These are phyloP conservation scores for Pisolithus orientalis DNA, from an alignment of 768 basidiomycete species.

Conservation along the genomic window DNA sequence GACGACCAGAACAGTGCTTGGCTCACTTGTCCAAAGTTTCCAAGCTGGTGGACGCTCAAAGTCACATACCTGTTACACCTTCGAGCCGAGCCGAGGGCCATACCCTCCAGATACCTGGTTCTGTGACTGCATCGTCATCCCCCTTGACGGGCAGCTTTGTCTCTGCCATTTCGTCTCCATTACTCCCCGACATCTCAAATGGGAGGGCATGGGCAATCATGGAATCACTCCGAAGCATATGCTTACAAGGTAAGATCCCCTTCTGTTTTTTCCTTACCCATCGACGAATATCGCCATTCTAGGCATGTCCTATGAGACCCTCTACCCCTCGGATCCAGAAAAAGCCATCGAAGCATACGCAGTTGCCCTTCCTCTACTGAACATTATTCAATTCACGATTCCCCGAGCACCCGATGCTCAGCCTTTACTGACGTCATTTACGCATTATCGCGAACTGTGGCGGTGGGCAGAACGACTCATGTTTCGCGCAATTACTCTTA, in stretches of 20 bases:
- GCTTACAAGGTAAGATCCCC: slow-evolving; percentile 59
- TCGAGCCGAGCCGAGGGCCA: slow-evolving; percentile 37
- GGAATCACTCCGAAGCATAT: slow-evolving; percentile 70
- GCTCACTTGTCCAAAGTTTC: slow-evolving; percentile 49
- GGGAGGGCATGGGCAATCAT: slow-evolving; percentile 67
- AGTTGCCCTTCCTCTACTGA: slow-evolving; percentile 48
- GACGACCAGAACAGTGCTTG: slow-evolving; percentile 59
- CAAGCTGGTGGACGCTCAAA: slow-evolving; percentile 47
- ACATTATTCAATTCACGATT: slow-evolving; percentile 42
- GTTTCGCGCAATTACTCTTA: slow-evolving; percentile 72
- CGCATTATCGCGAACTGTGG: slow-evolving; percentile 75
- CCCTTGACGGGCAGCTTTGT: slow-evolving; percentile 48
- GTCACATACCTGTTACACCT: slow-evolving; percentile 42
- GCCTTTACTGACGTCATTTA: slow-evolving; percentile 42
- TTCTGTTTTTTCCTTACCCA: background rate
- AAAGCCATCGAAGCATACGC: slow-evolving; percentile 55
- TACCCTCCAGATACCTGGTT: slow-evolving; percentile 31
- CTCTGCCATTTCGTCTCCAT: slow-evolving; percentile 34
- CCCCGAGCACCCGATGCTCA: slow-evolving; percentile 25
- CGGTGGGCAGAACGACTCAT: slow-evolving; percentile 78
- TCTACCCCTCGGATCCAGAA: slow-evolving; percentile 41
- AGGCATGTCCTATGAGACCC: slow-evolving; percentile 76
- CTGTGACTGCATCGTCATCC: slow-evolving; percentile 34
- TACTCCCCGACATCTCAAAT: slow-evolving; percentile 53
- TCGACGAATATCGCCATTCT: background rate